phyloP scores from a whole-genome alignment of 1,284 basidiomycete species.

The Ganoderma boninense region DNA sequence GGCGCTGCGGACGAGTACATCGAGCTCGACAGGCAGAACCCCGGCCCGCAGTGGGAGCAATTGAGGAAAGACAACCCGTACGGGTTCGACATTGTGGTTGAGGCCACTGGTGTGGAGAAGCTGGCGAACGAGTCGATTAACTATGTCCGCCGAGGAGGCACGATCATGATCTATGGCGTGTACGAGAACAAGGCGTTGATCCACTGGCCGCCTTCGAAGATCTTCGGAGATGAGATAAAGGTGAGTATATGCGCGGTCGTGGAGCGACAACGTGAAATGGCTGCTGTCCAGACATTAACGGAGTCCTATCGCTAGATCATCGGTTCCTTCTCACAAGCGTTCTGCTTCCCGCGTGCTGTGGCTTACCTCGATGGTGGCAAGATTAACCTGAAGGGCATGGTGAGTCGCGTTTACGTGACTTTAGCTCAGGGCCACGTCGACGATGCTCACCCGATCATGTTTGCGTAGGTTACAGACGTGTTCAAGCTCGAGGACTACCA shows the following conservation, averaged over 20 bases:
- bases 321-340: constrained; percentile 66
- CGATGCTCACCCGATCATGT: not conserved
- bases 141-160: constrained; percentile 64
- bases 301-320: constrained; percentile 50
- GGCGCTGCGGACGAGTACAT: constrained; percentile 63
- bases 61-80: constrained; percentile 66
- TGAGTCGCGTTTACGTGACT: constrained; percentile 32
- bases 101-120: constrained; percentile 68
- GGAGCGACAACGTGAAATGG: not conserved
- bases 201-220: constrained; percentile 66
- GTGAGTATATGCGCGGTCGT: constrained; percentile 37
- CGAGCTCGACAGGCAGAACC: constrained; percentile 61
- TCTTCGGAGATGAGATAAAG: constrained; percentile 68
- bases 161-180: constrained; percentile 65
- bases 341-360: constrained; percentile 70
- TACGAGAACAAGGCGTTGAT: constrained; percentile 63
- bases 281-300: not conserved
- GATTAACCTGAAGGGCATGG: constrained; percentile 67
- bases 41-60: constrained; percentile 62
- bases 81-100: constrained; percentile 70
- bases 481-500: constrained; percentile 65
- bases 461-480: constrained; percentile 55
- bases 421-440: not conserved
- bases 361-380: constrained; percentile 68
- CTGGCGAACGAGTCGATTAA: constrained; percentile 65